Base-by-base conservation (phyloP, 441 rosid species). In the Jatropha podagrica region DNA sequence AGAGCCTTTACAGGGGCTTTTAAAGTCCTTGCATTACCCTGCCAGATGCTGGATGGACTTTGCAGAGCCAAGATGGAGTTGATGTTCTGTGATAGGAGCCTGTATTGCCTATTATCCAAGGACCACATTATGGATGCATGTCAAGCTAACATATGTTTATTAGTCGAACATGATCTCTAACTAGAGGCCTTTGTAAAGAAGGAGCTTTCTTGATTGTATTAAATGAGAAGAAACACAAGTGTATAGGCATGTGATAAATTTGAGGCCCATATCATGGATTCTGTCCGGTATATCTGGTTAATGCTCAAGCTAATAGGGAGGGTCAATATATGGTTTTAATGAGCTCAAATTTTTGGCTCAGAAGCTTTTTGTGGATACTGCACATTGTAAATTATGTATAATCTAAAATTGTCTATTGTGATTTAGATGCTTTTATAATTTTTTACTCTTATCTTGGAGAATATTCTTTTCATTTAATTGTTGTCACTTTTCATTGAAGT, bases 141-240 rank as follows among this genome's bases (percentile, higher is more conserved):
- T 59, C 42, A 18, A 71, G 54, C 55, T 17, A 44, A 60, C 26
- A 60, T 48, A 32, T 56, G 9, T 17, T 51, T 58, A 37, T 38
- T 71, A 56, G 40, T 40, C 48, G 12, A 71, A 68, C 26, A 52
- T 69, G 55, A 69, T 27, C 17, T 44, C 37, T 37, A 37, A 62
- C 13, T 59, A 4, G 7, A 26, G n/a, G 42, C 27, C 59, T 15
- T n/a, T 26, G 27, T 27, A 46, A 5, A 63, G 32, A 13, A 58
- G 44, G 42, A 62, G 37, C 32, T 41, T 41, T 2, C 5, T 63
- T 14, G 46, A 63, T 63, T 15, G 2, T 56, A 20, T 56, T 14
- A 65, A 15, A 18, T 65, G 23, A 44, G 48, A 42, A 14, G 18
- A 44, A 41, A 42, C 23, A 5, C 13, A 38, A 17, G 18, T 42